A percentile compares a stretch with the other conserved stretches of the same genome.
phyloP scores from a whole-genome alignment of 192 early-diverging fungal genomes.

The Mortierella antarctica region DNA sequence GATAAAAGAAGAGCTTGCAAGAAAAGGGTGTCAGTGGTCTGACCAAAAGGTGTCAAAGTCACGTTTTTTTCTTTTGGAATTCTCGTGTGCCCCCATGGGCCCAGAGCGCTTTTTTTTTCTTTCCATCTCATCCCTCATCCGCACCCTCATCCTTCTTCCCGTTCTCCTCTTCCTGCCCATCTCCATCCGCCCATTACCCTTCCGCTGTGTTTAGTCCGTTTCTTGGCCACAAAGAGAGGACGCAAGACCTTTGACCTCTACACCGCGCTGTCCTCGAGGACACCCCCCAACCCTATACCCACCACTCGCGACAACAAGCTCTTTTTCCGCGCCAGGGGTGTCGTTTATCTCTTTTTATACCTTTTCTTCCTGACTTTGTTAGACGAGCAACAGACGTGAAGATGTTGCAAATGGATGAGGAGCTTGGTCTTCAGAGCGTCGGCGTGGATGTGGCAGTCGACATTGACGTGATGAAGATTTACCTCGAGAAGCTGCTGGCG shows the following conservation, averaged over 20 bases:
- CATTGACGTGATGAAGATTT: conserved; percentile 53
- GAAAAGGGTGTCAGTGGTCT: too few species aligned
- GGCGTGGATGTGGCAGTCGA: conserved; percentile 39
- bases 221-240: too few species aligned
- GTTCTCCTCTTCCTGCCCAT: not conserved
- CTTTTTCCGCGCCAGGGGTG: not conserved
- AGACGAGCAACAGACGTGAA: not conserved
- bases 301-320: not conserved
- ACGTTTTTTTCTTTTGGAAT: too few species aligned
- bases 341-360: not conserved
- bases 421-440: conserved; percentile 40
- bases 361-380: not conserved
- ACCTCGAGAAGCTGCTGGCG: conserved; percentile 77
- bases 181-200: not conserved
- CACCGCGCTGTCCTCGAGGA: too few species aligned
- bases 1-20: too few species aligned
- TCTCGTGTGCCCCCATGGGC: too few species aligned
- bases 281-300: too few species aligned
- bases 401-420: conserved; percentile 49
- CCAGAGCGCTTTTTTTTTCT: not conserved
- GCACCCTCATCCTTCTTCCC: not conserved
- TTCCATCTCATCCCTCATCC: not conserved
- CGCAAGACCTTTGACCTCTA: too few species aligned
- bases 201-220: too few species aligned
- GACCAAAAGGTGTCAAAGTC: too few species aligned